phyloP scores from a whole-genome alignment of 2,329 filamentous ascomycete species.

The Pyricularia pennisetigena region DNA sequence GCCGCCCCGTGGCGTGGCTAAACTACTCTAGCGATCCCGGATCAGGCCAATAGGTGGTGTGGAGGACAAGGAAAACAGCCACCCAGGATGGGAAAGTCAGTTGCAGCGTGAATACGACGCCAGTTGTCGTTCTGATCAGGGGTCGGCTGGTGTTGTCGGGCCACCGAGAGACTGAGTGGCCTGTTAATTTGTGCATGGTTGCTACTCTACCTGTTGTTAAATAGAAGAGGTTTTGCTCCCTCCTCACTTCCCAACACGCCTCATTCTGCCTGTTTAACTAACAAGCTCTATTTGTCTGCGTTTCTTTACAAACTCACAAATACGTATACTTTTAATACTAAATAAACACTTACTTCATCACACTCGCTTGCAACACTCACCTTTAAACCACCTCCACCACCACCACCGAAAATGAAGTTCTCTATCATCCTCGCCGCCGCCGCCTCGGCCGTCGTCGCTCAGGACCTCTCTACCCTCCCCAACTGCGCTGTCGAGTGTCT shows the following conservation, averaged over 20 bases:
- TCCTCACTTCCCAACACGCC: neutral
- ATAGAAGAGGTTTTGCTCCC: neutral
- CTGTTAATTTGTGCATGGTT: neutral
- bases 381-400: neutral
- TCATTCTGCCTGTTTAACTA: neutral
- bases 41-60: neutral
- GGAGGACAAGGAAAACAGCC: neutral
- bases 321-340: neutral
- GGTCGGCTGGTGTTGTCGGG: neutral
- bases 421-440: slow-evolving; percentile 11
- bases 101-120: neutral
- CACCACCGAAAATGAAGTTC: slow-evolving; percentile 11
- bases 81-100: neutral
- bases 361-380: neutral
- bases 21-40: neutral
- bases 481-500: slow-evolving; percentile 35
- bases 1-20: neutral
- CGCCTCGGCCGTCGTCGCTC: slow-evolving; percentile 19
- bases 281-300: neutral
- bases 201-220: neutral
- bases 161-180: neutral
- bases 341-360: neutral
- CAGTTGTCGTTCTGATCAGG: neutral
- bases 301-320: neutral
- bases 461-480: slow-evolving; percentile 24